phyloP scores from a whole-genome alignment of 2,329 filamentous ascomycete species.

The Cryphonectria japonica region DNA sequence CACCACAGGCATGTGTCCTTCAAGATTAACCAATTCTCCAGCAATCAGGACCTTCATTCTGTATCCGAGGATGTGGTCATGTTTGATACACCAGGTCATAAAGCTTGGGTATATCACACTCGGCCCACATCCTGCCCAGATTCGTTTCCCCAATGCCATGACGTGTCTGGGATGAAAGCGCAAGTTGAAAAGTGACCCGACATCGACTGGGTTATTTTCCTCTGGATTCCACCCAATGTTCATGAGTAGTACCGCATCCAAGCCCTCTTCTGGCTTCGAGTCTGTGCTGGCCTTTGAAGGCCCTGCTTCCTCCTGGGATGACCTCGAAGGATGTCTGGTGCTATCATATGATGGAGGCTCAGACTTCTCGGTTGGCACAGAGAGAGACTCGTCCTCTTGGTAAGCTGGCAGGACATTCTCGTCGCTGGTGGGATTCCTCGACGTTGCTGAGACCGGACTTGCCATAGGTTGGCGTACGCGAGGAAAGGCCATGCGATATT shows the following conservation, averaged over 20 bases:
- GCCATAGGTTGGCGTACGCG: background rate
- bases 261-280: background rate
- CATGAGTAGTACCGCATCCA: background rate
- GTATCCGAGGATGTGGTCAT: slow-evolving; percentile 34
- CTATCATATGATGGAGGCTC: background rate
- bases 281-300: background rate
- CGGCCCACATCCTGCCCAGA: background rate
- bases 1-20: slow-evolving; percentile 5
- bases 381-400: background rate
- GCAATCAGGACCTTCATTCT: slow-evolving; percentile 19
- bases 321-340: background rate
- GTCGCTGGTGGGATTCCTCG: background rate
- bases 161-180: slow-evolving; percentile 1
- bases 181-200: slow-evolving; percentile 8
- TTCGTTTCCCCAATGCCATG: background rate
- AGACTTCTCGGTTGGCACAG: background rate
- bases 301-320: background rate
- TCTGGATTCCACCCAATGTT: slow-evolving; percentile 14
- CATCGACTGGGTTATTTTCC: slow-evolving; percentile 15
- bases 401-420: background rate
- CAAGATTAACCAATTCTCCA: slow-evolving; percentile 11
- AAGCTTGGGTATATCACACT: slow-evolving; percentile 31
- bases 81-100: slow-evolving; percentile 35
- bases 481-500: background rate
- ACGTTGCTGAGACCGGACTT: background rate